These are phyloP conservation scores for Trichoderma asperelloides DNA, from an alignment of 495 filamentous ascomycete genomes.

Conservation along the genomic window DNA sequence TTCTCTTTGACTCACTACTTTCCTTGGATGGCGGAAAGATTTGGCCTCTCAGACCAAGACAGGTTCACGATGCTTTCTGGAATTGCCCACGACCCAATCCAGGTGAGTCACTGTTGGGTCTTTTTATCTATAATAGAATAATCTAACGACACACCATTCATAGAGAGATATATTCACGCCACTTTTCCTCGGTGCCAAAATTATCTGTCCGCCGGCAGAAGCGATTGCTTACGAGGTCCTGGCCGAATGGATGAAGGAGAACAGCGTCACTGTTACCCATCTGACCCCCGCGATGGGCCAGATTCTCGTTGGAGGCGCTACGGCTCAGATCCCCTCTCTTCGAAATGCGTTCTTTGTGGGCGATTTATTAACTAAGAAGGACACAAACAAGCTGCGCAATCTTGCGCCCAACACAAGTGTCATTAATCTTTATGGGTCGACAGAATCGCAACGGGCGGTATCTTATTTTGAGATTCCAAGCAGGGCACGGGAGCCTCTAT, in stretches of 20 bases:
- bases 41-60: slow-evolving; percentile 55
- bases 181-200: slow-evolving; percentile 61
- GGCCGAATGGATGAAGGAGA: slow-evolving; percentile 70
- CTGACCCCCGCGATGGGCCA: slow-evolving; percentile 81
- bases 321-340: slow-evolving; percentile 56
- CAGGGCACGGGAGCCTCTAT: slow-evolving; percentile 46
- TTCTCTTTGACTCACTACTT: slow-evolving; percentile 72
- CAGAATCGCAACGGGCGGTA: slow-evolving; percentile 69
- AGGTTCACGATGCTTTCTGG: slow-evolving; percentile 70
- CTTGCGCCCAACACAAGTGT: slow-evolving; percentile 64
- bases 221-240: slow-evolving; percentile 69
- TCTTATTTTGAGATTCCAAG: slow-evolving; percentile 67
- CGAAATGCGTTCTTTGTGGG: slow-evolving; percentile 77
- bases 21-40: slow-evolving; percentile 70
- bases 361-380: slow-evolving; percentile 67
- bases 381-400: slow-evolving; percentile 58
- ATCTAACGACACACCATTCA: neutral
- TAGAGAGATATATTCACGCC: slow-evolving; percentile 77
- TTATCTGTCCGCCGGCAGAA: slow-evolving; percentile 63
- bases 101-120: neutral
- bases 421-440: slow-evolving; percentile 76
- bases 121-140: neutral
- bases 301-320: slow-evolving; percentile 67
- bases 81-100: slow-evolving; percentile 67
- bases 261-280: slow-evolving; percentile 65